These are phyloP conservation scores for Beauveria varroae DNA, from an alignment of 2,329 filamentous ascomycete genomes.

Conservation along the genomic window DNA sequence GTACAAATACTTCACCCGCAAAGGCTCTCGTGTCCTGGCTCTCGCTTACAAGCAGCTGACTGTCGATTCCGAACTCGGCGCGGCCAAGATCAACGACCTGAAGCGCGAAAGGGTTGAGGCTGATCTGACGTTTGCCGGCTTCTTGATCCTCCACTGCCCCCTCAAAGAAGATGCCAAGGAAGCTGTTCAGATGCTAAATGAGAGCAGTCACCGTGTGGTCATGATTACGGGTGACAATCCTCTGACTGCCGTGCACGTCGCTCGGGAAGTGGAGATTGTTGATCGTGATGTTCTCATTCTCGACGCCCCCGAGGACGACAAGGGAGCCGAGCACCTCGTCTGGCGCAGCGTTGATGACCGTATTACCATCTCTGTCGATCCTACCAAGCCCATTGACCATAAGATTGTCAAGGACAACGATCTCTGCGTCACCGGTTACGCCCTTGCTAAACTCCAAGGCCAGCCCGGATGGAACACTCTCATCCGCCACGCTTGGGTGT, in stretches of 20 bases:
- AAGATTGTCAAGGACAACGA: slow-evolving; percentile 81
- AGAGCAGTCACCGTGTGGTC: slow-evolving; percentile 95
- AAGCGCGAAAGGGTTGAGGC: slow-evolving; percentile 89
- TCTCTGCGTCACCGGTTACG: slow-evolving; percentile 92
- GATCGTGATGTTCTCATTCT: slow-evolving; percentile 92
- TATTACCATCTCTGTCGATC: slow-evolving; percentile 76
- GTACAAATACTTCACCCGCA: slow-evolving; percentile 95
- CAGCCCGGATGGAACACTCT: slow-evolving; percentile 69
- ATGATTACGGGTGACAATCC: slow-evolving; percentile 99
- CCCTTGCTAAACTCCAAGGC: slow-evolving; percentile 78
- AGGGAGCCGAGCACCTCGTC: slow-evolving; percentile 70
- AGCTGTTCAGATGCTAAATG: slow-evolving; percentile 92
- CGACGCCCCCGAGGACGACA: slow-evolving; percentile 87
- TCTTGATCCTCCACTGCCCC: slow-evolving; percentile 90
- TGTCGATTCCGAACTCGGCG: slow-evolving; percentile 70
- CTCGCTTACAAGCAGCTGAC: slow-evolving; percentile 91
- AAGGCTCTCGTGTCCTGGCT: slow-evolving; percentile 87
- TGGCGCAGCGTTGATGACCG: slow-evolving; percentile 96
- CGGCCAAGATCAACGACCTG: slow-evolving; percentile 82
- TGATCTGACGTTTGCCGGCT: slow-evolving; percentile 82
- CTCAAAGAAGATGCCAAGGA: slow-evolving; percentile 94
- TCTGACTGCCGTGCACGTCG: slow-evolving; percentile 91
- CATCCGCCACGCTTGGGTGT: slow-evolving; percentile 90
- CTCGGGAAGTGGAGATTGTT: slow-evolving; percentile 92
- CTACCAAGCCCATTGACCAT: slow-evolving; percentile 68